phyloP scores from a whole-genome alignment of 106 monocot genomes.

The Dioscorea dumetorum region DNA sequence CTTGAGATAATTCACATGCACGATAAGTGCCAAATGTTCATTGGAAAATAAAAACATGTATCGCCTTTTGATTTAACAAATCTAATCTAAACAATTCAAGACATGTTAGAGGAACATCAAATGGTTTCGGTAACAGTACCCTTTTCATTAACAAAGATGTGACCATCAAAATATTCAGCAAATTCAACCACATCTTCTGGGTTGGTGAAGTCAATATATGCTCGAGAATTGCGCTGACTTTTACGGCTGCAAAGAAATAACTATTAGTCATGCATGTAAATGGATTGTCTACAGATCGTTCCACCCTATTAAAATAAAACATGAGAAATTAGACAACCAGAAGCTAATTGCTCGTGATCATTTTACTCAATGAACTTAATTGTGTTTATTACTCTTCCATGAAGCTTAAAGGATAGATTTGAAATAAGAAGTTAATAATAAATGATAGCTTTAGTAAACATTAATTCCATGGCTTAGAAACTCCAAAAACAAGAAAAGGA shows the following conservation, averaged over 20 bases:
- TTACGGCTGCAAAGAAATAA: constrained; percentile 44
- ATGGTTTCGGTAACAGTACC: constrained; percentile 21
- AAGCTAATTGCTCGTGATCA: background rate
- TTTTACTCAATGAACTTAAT: background rate
- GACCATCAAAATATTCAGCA: constrained; percentile 92
- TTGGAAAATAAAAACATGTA: too few species aligned
- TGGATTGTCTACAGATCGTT: background rate
- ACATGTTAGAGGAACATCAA: too few species aligned
- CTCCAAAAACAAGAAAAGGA: background rate
- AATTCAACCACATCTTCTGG: constrained; percentile 75
- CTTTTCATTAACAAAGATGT: constrained; percentile 89
- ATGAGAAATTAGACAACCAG: background rate
- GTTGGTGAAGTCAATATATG: constrained; percentile 65
- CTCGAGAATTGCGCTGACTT: constrained; percentile 57
- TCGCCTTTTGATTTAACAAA: too few species aligned
- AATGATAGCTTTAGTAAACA: too few species aligned
- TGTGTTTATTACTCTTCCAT: background rate
- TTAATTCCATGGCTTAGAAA: too few species aligned
- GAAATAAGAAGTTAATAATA: background rate
- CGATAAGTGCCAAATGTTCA: too few species aligned
- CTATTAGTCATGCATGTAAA: background rate
- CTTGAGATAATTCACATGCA: too few species aligned
- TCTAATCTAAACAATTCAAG: too few species aligned
- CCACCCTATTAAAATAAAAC: background rate
- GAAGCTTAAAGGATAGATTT: background rate